These are phyloP conservation scores for Cercophora scortea DNA, from an alignment of 495 filamentous ascomycete species.

Conservation along the genomic window DNA sequence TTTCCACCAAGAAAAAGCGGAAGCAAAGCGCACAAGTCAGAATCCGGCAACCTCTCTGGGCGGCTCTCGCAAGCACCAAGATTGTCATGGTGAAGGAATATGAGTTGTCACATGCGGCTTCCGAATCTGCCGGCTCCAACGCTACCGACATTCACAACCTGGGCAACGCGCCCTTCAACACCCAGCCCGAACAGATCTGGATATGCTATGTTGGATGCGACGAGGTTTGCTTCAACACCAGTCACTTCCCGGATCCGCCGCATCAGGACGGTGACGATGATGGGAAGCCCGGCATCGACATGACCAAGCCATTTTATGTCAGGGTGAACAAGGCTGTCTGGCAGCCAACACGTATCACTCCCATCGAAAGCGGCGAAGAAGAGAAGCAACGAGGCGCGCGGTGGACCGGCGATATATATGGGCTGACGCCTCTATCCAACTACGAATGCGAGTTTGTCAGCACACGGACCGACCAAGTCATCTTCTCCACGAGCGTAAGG, in stretches of 20 bases:
- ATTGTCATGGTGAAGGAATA: conserved; percentile 90
- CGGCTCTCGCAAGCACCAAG: conserved; percentile 87
- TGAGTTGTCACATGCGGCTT: conserved; percentile 72
- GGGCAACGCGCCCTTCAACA: conserved; percentile 65
- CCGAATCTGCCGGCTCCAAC: conserved; percentile 63
- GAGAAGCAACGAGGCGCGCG: conserved; percentile 32
- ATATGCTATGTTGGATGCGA: conserved; percentile 76
- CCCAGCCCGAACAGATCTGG: conserved; percentile 73
- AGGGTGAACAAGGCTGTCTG: conserved; percentile 83
- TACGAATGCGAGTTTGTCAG: conserved; percentile 82
- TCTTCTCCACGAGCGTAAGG: conserved; percentile 73
- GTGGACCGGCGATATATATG: conserved; percentile 83
- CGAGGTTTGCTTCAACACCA: conserved; percentile 75
- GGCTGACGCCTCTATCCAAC: conserved; percentile 75
- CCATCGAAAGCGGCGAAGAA: conserved; percentile 47
- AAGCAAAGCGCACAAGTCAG: conserved; percentile 84
- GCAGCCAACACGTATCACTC: conserved; percentile 69
- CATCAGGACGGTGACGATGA: conserved; percentile 13
- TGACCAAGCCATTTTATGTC: conserved; percentile 72
- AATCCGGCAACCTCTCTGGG: conserved; percentile 89
- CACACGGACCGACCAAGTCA: conserved; percentile 59
- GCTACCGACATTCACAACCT: conserved; percentile 73
- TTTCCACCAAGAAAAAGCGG: conserved; percentile 68
- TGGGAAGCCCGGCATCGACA: conserved; percentile 44
- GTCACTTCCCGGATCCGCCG: conserved; percentile 44